Conservation (phyloP, 441 rosid species). For the Populus trichocarpa region DNA sequence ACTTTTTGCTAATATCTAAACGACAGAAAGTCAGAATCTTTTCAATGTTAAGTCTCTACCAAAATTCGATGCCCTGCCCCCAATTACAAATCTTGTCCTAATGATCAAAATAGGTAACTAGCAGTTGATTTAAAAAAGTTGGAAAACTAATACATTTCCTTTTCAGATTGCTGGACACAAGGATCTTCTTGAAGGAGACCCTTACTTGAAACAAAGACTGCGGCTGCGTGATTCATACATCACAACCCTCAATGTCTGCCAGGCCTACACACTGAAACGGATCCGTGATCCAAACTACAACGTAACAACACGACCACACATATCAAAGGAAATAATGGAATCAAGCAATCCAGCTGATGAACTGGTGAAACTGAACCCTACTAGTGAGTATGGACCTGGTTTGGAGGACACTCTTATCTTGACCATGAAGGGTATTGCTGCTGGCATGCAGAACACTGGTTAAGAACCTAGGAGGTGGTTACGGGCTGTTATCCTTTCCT, state of each 20-base stretch:
- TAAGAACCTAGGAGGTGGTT: constrained; percentile 14
- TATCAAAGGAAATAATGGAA: constrained; percentile 51
- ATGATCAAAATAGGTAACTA: not conserved
- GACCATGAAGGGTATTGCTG: constrained; percentile 97
- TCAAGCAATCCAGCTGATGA: constrained; percentile 70
- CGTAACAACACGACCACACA: constrained; percentile 64
- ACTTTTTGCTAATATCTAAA: not conserved
- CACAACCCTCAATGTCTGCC: constrained; percentile 86
- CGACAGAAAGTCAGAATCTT: not conserved
- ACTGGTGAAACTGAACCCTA: constrained; percentile 70
- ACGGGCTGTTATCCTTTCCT: not conserved
- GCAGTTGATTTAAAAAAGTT: not conserved
- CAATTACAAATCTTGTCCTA: not conserved
- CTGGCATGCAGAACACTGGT: constrained; percentile 95
- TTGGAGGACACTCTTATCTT: constrained; percentile 92
- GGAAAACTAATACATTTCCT: not conserved
- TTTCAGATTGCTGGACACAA: constrained; percentile 76
- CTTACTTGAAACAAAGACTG: constrained; percentile 86
- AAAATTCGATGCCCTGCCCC: not conserved
- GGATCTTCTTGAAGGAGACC: constrained; percentile 91
- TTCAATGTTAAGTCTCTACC: not conserved
- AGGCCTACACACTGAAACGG: constrained; percentile 87
- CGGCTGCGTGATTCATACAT: constrained; percentile 83
- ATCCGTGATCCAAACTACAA: constrained; percentile 78
- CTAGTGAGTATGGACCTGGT: constrained; percentile 84